phyloP scores from a whole-genome alignment of 2,329 filamentous ascomycete genomes.

The Trichophyton mentagrophytes region DNA sequence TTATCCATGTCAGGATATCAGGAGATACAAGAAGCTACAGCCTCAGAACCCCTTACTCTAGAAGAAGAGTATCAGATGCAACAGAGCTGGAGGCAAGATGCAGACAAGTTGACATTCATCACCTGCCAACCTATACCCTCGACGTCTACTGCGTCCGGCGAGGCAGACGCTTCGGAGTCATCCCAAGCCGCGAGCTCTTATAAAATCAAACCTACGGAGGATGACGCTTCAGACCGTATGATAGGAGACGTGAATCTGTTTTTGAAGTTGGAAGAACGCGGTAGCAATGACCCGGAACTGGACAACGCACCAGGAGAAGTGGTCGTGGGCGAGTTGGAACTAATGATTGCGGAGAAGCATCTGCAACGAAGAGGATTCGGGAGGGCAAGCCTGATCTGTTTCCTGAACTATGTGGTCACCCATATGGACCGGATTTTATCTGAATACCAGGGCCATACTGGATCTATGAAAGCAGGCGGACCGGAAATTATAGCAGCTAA shows the following conservation, averaged over 20 bases:
- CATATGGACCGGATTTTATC: conserved; percentile 43
- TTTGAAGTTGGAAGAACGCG: conserved; percentile 47
- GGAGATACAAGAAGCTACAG: conserved; percentile 70
- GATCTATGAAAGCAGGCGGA: conserved; percentile 13
- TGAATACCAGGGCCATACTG: conserved; percentile 36
- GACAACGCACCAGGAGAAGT: conserved; percentile 16
- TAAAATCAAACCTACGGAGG: conserved; percentile 15
- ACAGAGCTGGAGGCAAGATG: conserved; percentile 64
- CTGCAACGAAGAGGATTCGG: conserved; percentile 54
- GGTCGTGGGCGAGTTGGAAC: conserved; percentile 60
- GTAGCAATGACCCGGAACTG: conserved; percentile 21
- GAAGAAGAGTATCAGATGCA: conserved; percentile 85
- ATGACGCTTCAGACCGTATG: conserved; percentile 48
- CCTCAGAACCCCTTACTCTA: conserved; percentile 70
- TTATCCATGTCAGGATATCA: conserved; percentile 20
- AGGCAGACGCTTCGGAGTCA: conserved; percentile 24
- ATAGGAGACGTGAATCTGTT: conserved; percentile 74
- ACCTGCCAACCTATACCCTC: conserved; percentile 45
- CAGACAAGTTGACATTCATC: conserved; percentile 89
- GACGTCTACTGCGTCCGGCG: conserved; percentile 5
- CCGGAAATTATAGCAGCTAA: conserved; percentile 6
- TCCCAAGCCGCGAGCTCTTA: conserved; percentile 9
- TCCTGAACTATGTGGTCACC: conserved; percentile 54
- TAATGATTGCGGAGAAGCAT: conserved; percentile 61
- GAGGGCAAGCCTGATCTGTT: conserved; percentile 49